Base-by-base conservation (phyloP, 805 yeast genomes). In the Hanseniaspora meyeri region DNA sequence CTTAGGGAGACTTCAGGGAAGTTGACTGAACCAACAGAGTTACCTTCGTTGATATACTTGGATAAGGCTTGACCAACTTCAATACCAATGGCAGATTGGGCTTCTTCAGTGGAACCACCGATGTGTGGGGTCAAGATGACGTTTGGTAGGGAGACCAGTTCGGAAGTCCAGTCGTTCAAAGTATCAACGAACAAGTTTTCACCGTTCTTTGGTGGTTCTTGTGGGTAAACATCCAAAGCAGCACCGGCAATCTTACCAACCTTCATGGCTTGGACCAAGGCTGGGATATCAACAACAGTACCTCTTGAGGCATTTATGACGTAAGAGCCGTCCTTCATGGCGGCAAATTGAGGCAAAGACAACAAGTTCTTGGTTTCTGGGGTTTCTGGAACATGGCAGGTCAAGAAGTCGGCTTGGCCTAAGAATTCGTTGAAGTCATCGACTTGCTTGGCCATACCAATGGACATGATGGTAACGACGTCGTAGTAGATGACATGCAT, bases 31-130 rank as follows among this genome's bases (percentile, higher is more conserved):
- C 96, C 97, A 51, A 79, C 79, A 16, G 97, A 86, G 66, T 82
- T 77, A 76, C 98, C 98, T 77, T 91, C 97, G 73, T 90, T 91
- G 70, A 93, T 85, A 76, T 89, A 93, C 69, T 87, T 87, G 62
- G 90, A 77, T 66, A 93, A 77, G 42, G 95, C 82, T 48, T 85
- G 77, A 59, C 84, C 87, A 60, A 93, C 98, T 75, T 93, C 98
- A 59, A 91, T 76, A 74, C 98, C 98, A 67, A 93, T 93, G 43
- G 97, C 95, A 57, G 87, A 79, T 78, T 93, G 98, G 40, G 98
- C 98, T 77, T 93, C 98, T 73, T 91, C 97, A 49, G 98, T 93
- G 52, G 97, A 89, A 63, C 98, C 98, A 74, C 98, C 98, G 64
- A 93, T 93, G 69, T 93, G 98, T 37, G 98, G 98, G 56, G 97